phyloP scores from a whole-genome alignment of 2,329 filamentous ascomycete species.

The Talaromyces marneffei region DNA sequence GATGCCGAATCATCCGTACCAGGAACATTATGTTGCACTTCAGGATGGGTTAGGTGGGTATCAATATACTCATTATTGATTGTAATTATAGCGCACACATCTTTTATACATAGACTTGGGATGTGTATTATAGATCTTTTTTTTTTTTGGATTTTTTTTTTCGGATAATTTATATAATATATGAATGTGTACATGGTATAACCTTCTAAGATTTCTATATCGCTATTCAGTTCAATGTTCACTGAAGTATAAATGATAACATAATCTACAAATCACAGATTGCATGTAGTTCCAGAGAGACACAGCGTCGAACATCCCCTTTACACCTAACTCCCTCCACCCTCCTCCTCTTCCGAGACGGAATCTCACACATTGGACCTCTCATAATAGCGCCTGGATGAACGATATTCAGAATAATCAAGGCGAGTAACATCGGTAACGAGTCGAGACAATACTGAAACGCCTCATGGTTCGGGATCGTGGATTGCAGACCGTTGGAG shows the following conservation, averaged over 20 bases:
- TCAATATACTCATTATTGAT: slow-evolving; percentile 17
- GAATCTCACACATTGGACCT: slow-evolving; percentile 45
- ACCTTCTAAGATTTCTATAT: background rate
- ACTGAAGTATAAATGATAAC: background rate
- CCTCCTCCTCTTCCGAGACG: slow-evolving; percentile 17
- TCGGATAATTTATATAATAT: too few relatives aligned
- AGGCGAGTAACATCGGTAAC: slow-evolving; percentile 50
- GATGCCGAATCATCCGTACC: slow-evolving; percentile 73
- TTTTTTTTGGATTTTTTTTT: too few relatives aligned
- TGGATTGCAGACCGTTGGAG: slow-evolving; percentile 50
- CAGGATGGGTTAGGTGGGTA: slow-evolving; percentile 32
- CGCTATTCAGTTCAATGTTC: background rate
- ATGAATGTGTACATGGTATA: background rate
- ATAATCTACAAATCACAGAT: background rate
- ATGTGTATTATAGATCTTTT: background rate
- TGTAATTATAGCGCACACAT: background rate
- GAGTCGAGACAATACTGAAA: slow-evolving; percentile 52
- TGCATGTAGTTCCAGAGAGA: too few relatives aligned
- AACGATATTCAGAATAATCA: slow-evolving; percentile 39
- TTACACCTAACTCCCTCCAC: background rate
- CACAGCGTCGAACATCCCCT: too few relatives aligned
- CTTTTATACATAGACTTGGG: background rate
- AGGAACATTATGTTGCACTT: slow-evolving; percentile 71
- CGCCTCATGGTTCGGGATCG: slow-evolving; percentile 51
- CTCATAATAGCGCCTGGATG: slow-evolving; percentile 46